Base-by-base conservation (phyloP, 148 eudicot genomes). In the Chenopodium formosanum region DNA sequence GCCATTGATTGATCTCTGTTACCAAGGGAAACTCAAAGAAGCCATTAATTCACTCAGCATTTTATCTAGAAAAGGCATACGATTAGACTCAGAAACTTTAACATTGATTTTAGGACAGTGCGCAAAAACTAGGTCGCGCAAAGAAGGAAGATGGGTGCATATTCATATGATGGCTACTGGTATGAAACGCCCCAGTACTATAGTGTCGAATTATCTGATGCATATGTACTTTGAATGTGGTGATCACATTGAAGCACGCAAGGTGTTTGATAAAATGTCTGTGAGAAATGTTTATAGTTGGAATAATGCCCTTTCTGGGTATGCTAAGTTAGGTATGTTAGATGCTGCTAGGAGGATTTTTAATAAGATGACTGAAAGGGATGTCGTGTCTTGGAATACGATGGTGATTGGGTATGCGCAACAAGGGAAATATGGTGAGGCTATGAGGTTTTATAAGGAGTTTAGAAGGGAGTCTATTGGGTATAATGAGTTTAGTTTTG, bases 291-390 rank as follows among this genome's bases (percentile, higher is more conserved):
- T 92, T 91, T 91, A 89, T 60, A 84, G 90, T 78, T 92, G 94
- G 98, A 92, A 94, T 46, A 92, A 86, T 89, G 88, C 91, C 85
- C 86, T 93, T 68, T 93, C 95, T 82, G 97, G 98, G 89, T 93
- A 95, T 82, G 87, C 87, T n/a, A 92, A 90, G 76, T 75, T 82
- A 29, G 89, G 96, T 46, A 89, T 92, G 94, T 22, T 90, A 14
- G 78, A 77, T 29, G 87, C 88, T 14, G 95, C 93, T 75, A 85
- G 77, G 87, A 83, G 76, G 68, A 70, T 92, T 84, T 93, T 94
- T 84, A 93, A 91, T 77, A 80, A 75, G 81, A 90, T 93, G 94
- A 84, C 83, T 4, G 90, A 89, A 19, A 90, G 74, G 70, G 97
- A 93, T 73, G 90, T 89, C 69, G 94, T 95, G 47, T 86, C 93